Evolutionary conservation across 495 filamentous ascomycete species (phyloP).

Genomic region (Penicillium riverlandense): DNA sequence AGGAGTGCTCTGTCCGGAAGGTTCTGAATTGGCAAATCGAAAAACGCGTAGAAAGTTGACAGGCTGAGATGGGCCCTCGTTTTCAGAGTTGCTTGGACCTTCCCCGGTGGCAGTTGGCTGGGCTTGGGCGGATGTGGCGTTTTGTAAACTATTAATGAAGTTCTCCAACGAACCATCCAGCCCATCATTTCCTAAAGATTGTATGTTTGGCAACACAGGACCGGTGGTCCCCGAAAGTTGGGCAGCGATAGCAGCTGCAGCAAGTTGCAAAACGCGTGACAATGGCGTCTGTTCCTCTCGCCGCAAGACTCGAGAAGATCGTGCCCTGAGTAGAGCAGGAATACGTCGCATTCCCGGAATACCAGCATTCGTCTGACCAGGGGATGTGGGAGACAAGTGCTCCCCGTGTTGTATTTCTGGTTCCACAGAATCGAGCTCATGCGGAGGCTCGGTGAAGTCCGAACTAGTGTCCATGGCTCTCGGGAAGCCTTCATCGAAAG

Average conservation of each 20-base stretch:
- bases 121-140: conserved; percentile 40
- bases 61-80: conserved; percentile 35
- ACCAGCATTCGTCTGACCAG: conserved; percentile 17
- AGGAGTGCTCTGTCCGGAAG: conserved; percentile 10
- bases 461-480: conserved; percentile 36
- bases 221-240: conserved; percentile 51
- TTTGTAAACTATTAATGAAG: conserved; percentile 50
- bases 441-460: conserved; percentile 30
- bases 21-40: conserved; percentile 48
- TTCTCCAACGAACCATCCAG: conserved; percentile 50
- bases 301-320: conserved; percentile 41
- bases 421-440: conserved; percentile 40
- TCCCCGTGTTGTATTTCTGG: conserved; percentile 17
- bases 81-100: conserved; percentile 14
- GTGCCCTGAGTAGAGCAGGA: conserved; percentile 37
- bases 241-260: conserved; percentile 53
- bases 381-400: conserved; percentile 16
- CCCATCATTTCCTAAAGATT: conserved; percentile 49
- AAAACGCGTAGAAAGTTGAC: conserved; percentile 57
- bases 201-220: conserved; percentile 49
- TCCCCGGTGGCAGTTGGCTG: conserved; percentile 29
- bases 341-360: conserved; percentile 29
- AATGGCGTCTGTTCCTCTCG: conserved; percentile 52
- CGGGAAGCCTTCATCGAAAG: conserved; percentile 9
- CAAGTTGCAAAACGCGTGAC: conserved; percentile 50